These are phyloP conservation scores for Fistulinella cinereoalba DNA, from an alignment of 1,284 basidiomycete species.

Conservation along the genomic window DNA sequence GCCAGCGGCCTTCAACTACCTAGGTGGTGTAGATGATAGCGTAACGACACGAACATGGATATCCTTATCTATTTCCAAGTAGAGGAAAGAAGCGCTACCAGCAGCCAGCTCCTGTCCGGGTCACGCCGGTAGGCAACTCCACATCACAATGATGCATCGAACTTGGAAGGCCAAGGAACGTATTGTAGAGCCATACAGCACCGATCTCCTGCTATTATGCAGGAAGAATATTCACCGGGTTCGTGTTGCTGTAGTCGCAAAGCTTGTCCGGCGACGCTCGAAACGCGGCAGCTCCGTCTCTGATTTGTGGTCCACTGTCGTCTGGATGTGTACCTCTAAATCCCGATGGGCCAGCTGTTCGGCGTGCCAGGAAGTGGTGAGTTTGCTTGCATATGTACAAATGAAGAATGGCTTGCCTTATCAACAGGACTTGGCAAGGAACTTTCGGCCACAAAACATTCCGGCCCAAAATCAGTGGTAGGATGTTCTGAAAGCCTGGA, in stretches of 20 bases:
- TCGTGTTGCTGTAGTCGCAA: neutral
- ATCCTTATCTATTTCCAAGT: too few species aligned
- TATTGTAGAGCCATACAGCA: too few species aligned
- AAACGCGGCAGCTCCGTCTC: neutral
- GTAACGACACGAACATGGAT: too few species aligned
- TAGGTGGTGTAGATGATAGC: too few species aligned
- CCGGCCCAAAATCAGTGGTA: neutral
- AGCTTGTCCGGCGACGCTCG: neutral
- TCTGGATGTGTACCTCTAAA: conserved; percentile 9
- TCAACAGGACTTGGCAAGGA: neutral
- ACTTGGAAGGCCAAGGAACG: too few species aligned
- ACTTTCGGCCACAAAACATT: neutral
- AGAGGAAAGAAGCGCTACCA: too few species aligned
- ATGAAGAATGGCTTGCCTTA: conserved; percentile 5
- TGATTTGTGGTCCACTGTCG: conserved; percentile 8
- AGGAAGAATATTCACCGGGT: neutral
- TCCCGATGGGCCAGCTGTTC: neutral
- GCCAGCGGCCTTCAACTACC: too few species aligned
- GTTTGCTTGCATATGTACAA: neutral
- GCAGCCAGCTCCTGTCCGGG: too few species aligned
- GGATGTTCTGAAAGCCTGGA: conserved; percentile 21
- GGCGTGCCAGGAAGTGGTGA: neutral
- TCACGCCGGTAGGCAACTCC: too few species aligned
- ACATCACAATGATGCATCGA: too few species aligned
- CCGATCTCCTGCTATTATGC: too few species aligned